phyloP scores from a whole-genome alignment of 2,329 filamentous ascomycete genomes.

The Sporothrix dimorphospora region DNA sequence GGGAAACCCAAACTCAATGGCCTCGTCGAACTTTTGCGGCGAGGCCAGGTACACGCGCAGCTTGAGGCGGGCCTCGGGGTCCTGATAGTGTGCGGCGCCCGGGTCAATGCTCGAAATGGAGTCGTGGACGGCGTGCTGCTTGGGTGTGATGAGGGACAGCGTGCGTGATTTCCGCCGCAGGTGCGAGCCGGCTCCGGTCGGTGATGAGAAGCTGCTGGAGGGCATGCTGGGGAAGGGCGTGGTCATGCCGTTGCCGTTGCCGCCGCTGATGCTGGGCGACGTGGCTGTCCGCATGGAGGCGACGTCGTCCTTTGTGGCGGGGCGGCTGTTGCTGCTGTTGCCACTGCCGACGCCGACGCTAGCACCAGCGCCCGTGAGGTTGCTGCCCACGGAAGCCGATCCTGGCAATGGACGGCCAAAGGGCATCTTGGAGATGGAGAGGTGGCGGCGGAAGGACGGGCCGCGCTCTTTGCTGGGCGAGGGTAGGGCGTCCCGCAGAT shows the following conservation, averaged over 20 bases:
- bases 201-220: slow-evolving; percentile 35
- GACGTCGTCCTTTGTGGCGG: slow-evolving; percentile 48
- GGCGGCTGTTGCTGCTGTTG: slow-evolving; percentile 45
- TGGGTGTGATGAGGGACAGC: slow-evolving; percentile 57
- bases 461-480: slow-evolving; percentile 51
- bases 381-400: neutral
- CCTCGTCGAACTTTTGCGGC: slow-evolving; percentile 93
- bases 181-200: slow-evolving; percentile 39
- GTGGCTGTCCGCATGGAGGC: neutral
- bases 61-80: slow-evolving; percentile 85
- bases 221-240: slow-evolving; percentile 33
- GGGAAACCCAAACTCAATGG: slow-evolving; percentile 90
- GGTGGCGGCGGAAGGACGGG: slow-evolving; percentile 68
- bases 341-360: neutral
- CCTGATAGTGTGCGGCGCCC: slow-evolving; percentile 80
- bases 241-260: slow-evolving; percentile 35
- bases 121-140: slow-evolving; percentile 50
- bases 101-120: slow-evolving; percentile 65
- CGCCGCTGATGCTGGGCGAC: neutral
- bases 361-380: slow-evolving; percentile 26
- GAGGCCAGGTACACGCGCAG: slow-evolving; percentile 84
- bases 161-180: slow-evolving; percentile 57
- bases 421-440: slow-evolving; percentile 71
- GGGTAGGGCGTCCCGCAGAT: slow-evolving; percentile 55
- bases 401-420: slow-evolving; percentile 61